These are phyloP conservation scores for Lachnellula hyalina DNA, from an alignment of 2,329 filamentous ascomycete genomes.

Conservation along the genomic window DNA sequence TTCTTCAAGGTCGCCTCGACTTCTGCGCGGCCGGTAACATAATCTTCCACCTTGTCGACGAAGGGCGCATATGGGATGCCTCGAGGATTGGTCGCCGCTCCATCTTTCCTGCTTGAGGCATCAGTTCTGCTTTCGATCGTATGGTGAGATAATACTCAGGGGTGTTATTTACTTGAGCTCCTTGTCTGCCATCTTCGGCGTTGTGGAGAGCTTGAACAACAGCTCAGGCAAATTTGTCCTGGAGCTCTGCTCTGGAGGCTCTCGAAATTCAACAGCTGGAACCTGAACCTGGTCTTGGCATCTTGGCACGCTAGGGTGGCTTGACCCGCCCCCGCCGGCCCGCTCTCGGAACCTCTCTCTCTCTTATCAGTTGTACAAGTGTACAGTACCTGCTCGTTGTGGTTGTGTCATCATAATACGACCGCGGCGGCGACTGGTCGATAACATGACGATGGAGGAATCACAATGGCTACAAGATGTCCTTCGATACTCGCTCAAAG, in stretches of 20 bases:
- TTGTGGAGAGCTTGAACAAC: slow-evolving; percentile 3
- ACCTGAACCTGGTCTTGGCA: slow-evolving; percentile 1
- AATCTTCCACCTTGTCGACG: slow-evolving; percentile 84
- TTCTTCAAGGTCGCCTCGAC: slow-evolving; percentile 75
- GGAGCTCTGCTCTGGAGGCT: slow-evolving; percentile 1
- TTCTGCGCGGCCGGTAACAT: slow-evolving; percentile 70
- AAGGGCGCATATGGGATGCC: slow-evolving; percentile 82
- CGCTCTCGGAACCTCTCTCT: neutral
- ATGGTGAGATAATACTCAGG: neutral
- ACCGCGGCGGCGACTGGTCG: neutral
- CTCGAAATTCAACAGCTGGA: neutral
- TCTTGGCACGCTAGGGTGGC: slow-evolving; percentile 1
- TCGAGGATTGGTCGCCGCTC: slow-evolving; percentile 65
- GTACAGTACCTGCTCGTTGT: neutral
- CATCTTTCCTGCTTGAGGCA: slow-evolving; percentile 39
- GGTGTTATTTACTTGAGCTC: slow-evolving; percentile 21
- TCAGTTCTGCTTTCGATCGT: slow-evolving; percentile 5
- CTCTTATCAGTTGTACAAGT: no score
- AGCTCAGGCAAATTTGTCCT: neutral
- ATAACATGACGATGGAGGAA: slow-evolving; percentile 12
- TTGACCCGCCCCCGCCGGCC: neutral
- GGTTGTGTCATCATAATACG: neutral
- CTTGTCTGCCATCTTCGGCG: slow-evolving; percentile 25
- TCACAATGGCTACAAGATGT: slow-evolving; percentile 22
- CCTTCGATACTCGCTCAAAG: slow-evolving; percentile 18